These are phyloP conservation scores for Mycena indigotica DNA, from an alignment of 768 basidiomycete species.

Conservation along the genomic window DNA sequence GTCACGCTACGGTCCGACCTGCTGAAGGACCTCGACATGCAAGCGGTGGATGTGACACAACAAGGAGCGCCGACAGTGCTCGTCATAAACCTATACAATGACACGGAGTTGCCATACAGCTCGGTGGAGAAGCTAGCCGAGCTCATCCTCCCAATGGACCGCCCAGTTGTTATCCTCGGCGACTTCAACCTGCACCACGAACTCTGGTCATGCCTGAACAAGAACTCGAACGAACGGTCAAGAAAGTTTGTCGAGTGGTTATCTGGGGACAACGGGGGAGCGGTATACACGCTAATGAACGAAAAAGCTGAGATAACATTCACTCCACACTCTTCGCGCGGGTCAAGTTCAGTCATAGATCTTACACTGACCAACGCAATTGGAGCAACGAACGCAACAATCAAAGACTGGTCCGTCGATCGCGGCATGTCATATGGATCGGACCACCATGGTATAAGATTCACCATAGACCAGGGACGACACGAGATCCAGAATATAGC, in stretches of 20 bases:
- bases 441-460: background rate
- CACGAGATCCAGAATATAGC: background rate
- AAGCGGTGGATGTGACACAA: constrained; percentile 14
- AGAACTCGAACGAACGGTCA: background rate
- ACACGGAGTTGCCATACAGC: too few species aligned
- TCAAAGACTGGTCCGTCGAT: background rate
- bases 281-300: background rate
- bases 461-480: background rate
- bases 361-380: background rate
- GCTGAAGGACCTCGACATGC: constrained; percentile 10
- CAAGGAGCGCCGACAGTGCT: background rate
- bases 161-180: background rate
- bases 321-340: background rate
- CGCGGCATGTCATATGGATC: background rate
- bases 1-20: constrained; percentile 14
- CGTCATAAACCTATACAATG: constrained; percentile 15
- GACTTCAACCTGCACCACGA: background rate
- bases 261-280: background rate
- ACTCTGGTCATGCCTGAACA: background rate
- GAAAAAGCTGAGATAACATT: background rate
- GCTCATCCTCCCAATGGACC: background rate
- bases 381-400: background rate
- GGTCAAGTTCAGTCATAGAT: background rate
- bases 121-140: too few species aligned
- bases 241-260: background rate